These are phyloP conservation scores for Ophiostoma angusticollis DNA, from an alignment of 2,329 filamentous ascomycete species.

Conservation along the genomic window DNA sequence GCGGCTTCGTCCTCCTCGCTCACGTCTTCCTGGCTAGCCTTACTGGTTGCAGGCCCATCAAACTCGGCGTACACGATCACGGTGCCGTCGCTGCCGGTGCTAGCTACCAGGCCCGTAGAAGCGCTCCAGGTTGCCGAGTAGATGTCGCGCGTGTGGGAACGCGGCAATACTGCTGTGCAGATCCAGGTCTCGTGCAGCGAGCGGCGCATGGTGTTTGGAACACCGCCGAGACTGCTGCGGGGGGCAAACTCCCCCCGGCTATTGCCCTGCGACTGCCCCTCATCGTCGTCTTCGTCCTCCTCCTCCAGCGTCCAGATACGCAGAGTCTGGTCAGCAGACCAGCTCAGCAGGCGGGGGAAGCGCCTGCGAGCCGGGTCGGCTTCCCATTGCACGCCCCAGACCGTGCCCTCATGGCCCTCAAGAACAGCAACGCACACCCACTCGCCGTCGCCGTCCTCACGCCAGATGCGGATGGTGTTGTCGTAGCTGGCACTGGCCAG, in stretches of 20 bases:
- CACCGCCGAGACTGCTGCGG: constrained; percentile 38
- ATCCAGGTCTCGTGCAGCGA: constrained; percentile 71
- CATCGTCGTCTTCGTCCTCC: constrained; percentile 30
- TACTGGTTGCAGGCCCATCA: not conserved
- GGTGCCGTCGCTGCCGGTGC: constrained; percentile 73
- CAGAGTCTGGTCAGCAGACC: constrained; percentile 70
- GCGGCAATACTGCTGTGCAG: constrained; percentile 63
- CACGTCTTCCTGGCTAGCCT: not conserved
- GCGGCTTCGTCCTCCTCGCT: constrained; percentile 8
- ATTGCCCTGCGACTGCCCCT: constrained; percentile 8
- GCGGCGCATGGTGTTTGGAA: constrained; percentile 83
- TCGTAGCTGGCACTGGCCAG: constrained; percentile 91
- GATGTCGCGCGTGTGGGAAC: constrained; percentile 63
- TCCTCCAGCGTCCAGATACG: constrained; percentile 63
- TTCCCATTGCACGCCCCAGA: constrained; percentile 79
- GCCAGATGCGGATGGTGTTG: constrained; percentile 77
- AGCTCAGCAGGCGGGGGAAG: constrained; percentile 60
- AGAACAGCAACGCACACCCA: constrained; percentile 83
- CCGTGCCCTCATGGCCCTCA: constrained; percentile 69
- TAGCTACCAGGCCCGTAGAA: constrained; percentile 65
- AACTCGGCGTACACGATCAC: constrained; percentile 66
- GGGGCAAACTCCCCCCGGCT: constrained; percentile 16
- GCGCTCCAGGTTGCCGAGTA: constrained; percentile 81
- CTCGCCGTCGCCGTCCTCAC: constrained; percentile 76
- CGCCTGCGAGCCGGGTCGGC: constrained; percentile 24